phyloP scores from a whole-genome alignment of 306 rosid genomes.

The Vigna radiata region DNA sequence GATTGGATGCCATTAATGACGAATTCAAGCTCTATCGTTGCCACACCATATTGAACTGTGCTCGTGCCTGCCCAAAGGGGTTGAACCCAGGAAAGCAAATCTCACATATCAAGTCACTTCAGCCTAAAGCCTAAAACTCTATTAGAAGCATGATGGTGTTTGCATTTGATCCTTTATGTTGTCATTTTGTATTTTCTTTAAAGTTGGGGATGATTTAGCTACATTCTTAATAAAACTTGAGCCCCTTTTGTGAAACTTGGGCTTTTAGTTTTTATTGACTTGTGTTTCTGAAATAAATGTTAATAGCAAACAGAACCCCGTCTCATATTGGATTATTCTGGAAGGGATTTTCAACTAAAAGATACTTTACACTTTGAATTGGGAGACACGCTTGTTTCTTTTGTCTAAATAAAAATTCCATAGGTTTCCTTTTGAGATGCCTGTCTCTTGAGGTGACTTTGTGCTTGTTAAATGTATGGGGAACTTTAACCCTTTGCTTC shows the following conservation, averaged over 20 bases:
- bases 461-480: not conserved
- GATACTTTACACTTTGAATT: not conserved
- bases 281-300: constrained; percentile 51
- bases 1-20: constrained; percentile 87
- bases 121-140: constrained; percentile 48
- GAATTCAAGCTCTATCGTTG: constrained; percentile 99
- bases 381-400: not conserved
- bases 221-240: constrained; percentile 59
- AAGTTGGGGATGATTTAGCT: constrained; percentile 45
- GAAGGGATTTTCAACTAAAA: no score
- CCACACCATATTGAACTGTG: constrained; percentile 97
- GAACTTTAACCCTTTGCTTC: not conserved
- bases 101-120: constrained; percentile 74
- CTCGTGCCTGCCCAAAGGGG: constrained; percentile 98
- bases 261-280: constrained; percentile 37
- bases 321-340: constrained; percentile 24
- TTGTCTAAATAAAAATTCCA: not conserved
- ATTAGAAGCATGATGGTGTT: constrained; percentile 46
- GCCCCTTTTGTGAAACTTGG: constrained; percentile 54
- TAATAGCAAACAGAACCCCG: constrained; percentile 31
- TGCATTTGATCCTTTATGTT: constrained; percentile 43
- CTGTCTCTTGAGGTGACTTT: not conserved
- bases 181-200: constrained; percentile 49
- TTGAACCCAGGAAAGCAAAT: constrained; percentile 98
- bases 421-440: not conserved